Evolutionary conservation across 179 eudicot genomes (phyloP), one percentile per base, ranked within the genome.

Genomic region (Vitellaria paradoxa): DNA sequence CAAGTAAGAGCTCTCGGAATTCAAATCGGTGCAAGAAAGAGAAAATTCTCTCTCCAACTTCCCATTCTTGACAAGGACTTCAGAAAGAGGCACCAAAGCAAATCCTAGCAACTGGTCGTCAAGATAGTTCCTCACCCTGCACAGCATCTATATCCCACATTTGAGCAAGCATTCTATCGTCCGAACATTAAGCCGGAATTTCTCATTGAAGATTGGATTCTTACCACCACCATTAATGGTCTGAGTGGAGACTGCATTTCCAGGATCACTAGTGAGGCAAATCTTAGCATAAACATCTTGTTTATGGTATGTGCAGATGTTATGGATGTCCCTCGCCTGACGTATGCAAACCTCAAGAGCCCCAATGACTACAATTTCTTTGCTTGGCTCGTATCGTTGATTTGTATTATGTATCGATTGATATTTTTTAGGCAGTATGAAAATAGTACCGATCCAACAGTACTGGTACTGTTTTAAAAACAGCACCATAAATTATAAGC

Each of bases 111-210:
- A 86, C 80, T 94, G 98, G 68, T 94, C 98, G 73, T 94, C 94
- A 20, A 93, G 92, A 85, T 94, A 94, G 69, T 93, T 94, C 76
- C 85, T 88, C 66, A 94, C 97, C 81, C 98, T 86, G 77, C 98
- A 93, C 70, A 94, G 88, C 98, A 94, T 94, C 94, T 92, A 94
- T 68, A 94, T 78, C 84, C 93, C 98, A 68, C 98, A 94, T 82
- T 93, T 94, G 55, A 94, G 85, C 24, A 93, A 93, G 15, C 88
- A 75, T 21, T 90, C 91, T 1, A 87, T 65, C 12, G 88, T 90
- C 26, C 81, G 86, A 50, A 94, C 91, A 73, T 83, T 80, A n/a
- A 94, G 84, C n/a, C 65, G 83, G 30, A 94, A 80, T 65, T 72
- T 89, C 69, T 94, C 90, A 45, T 94, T 90, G 78, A 94, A 93